These are phyloP conservation scores for Pezicula rhizophila DNA, from an alignment of 2,329 filamentous ascomycete genomes.

Conservation along the genomic window DNA sequence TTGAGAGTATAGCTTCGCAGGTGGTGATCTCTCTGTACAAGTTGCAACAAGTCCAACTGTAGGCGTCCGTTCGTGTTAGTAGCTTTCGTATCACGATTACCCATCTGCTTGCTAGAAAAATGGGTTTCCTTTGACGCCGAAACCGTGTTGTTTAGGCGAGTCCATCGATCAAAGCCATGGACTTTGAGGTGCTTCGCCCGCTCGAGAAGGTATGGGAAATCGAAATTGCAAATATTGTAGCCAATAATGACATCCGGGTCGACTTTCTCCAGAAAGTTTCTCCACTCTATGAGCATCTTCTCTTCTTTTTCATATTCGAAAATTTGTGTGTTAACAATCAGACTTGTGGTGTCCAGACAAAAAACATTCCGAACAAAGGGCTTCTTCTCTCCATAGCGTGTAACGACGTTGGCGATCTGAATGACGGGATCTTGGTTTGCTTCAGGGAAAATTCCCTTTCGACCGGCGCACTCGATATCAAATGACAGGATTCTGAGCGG, in stretches of 20 bases:
- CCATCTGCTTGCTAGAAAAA: conserved; percentile 97
- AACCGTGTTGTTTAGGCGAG: conserved; percentile 64
- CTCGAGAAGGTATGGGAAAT: conserved; percentile 92
- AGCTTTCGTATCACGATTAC: conserved; percentile 85
- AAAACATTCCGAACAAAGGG: conserved; percentile 97
- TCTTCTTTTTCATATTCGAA: conserved; percentile 76
- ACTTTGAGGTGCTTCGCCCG: conserved; percentile 81
- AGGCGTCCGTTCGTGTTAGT: conserved; percentile 93
- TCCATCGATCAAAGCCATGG: conserved; percentile 77
- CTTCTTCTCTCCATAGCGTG: conserved; percentile 88
- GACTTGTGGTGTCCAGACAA: conserved; percentile 83
- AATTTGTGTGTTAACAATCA: conserved; percentile 92
- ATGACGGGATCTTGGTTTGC: conserved; percentile 89
- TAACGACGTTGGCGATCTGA: conserved; percentile 95
- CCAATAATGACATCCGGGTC: conserved; percentile 97
- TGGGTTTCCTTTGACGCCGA: conserved; percentile 74
- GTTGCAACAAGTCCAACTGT: conserved; percentile 88
- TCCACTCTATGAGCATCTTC: conserved; percentile 89
- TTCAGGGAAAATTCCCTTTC: conserved; percentile 96
- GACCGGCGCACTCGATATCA: conserved; percentile 96
- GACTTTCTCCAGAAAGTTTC: conserved; percentile 79
- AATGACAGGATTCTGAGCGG: conserved; percentile 89
- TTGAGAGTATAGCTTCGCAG: conserved; percentile 95
- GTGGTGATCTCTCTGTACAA: conserved; percentile 92
- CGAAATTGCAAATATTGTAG: conserved; percentile 98